Percentiles rank a stretch among this genome's conserved stretches.
Conservation (phyloP, 345 rosid species). For the Hibiscus syriacus region DNA sequence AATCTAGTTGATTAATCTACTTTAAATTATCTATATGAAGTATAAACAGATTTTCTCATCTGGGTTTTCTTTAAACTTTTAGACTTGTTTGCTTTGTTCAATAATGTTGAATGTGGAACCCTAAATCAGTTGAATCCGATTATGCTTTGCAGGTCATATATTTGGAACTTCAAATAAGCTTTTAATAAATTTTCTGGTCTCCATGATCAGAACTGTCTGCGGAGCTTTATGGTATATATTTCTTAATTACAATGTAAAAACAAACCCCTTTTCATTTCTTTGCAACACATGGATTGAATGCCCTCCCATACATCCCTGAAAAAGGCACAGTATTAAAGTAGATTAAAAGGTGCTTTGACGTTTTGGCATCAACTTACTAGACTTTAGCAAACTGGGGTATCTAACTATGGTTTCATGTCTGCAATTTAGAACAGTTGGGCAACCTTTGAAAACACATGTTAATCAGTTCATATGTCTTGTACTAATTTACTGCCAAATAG, state of each 20-base stretch:
- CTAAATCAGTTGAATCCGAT: background rate
- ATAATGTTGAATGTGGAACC: slow-evolving; percentile 1
- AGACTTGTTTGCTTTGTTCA: slow-evolving; percentile 4
- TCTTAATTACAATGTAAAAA: no score
- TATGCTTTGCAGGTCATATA: background rate
- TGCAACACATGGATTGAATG: background rate
- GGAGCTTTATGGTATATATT: background rate
- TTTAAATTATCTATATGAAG: background rate
- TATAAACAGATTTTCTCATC: background rate
- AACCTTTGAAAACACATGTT: slow-evolving; percentile 4
- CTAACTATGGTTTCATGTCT: slow-evolving; percentile 35
- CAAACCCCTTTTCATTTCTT: no score
- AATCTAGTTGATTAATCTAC: background rate
- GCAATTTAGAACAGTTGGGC: slow-evolving; percentile 1
- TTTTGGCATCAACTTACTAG: slow-evolving; percentile 31
- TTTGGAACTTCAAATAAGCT: background rate
- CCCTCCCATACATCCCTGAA: background rate
- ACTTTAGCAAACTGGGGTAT: slow-evolving; percentile 31
- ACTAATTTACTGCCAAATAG: background rate
- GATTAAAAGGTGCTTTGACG: slow-evolving; percentile 19
- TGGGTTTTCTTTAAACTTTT: background rate
- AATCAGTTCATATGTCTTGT: background rate
- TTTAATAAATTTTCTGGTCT: no score
- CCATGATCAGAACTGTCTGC: background rate
- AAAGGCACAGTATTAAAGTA: background rate